Evolutionary conservation across 306 rosid genomes (phyloP).

Genomic region (Canavalia gladiata): DNA sequence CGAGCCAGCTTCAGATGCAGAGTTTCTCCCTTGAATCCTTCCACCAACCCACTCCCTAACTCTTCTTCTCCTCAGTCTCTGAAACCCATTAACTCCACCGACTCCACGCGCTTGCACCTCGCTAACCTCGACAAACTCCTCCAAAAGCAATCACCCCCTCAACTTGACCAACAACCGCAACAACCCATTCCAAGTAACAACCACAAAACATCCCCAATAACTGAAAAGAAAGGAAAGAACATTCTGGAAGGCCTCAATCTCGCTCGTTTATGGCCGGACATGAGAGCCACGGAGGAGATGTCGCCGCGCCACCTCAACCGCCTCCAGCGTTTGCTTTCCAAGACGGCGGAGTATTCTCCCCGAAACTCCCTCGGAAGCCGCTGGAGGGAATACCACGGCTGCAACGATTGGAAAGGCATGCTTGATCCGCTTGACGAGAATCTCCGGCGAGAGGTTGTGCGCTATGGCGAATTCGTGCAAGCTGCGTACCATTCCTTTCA

Average conservation of each 20-base stretch:
- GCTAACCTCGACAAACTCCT: constrained; percentile 83
- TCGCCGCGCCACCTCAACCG: constrained; percentile 79
- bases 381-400: constrained; percentile 88
- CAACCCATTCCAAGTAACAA: not conserved
- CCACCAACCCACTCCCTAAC: constrained; percentile 21
- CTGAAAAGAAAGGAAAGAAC: constrained; percentile 58
- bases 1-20: constrained; percentile 57
- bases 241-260: constrained; percentile 66
- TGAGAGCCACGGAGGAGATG: constrained; percentile 83
- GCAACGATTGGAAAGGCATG: constrained; percentile 79
- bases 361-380: constrained; percentile 70
- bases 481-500: constrained; percentile 86
- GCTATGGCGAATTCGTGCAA: constrained; percentile 88
- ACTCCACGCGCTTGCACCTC: constrained; percentile 65
- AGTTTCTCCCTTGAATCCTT: constrained; percentile 68
- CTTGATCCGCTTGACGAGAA: constrained; percentile 92
- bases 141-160: constrained; percentile 50
- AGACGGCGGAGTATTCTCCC: constrained; percentile 75
- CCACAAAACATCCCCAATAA: not conserved
- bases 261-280: constrained; percentile 69
- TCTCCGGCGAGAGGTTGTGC: constrained; percentile 93
- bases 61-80: constrained; percentile 17
- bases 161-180: constrained; percentile 34
- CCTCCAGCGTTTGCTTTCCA: constrained; percentile 70
- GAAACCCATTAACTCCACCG: constrained; percentile 30